These are phyloP conservation scores for Rhizoctonia solani DNA, from an alignment of 1,284 basidiomycete species.

Conservation along the genomic window DNA sequence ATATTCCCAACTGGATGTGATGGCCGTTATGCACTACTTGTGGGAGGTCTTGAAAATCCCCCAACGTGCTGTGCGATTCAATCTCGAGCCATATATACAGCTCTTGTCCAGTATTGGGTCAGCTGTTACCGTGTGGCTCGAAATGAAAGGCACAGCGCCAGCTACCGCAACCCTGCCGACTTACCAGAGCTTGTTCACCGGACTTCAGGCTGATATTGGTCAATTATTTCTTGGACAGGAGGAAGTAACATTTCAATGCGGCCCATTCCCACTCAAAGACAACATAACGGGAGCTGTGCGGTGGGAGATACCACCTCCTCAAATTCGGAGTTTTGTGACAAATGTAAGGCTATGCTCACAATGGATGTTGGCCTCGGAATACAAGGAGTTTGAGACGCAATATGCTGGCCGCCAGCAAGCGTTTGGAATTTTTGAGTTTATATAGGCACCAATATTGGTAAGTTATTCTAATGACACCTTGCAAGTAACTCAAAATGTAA, in stretches of 20 bases:
- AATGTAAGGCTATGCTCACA: too few species aligned
- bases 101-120: not conserved
- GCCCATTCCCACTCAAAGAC: not conserved
- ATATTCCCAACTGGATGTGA: not conserved
- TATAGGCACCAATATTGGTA: too few species aligned
- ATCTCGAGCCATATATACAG: not conserved
- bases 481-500: too few species aligned
- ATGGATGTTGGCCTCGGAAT: too few species aligned
- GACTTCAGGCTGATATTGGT: not conserved
- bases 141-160: not conserved
- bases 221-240: not conserved
- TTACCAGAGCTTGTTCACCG: not conserved
- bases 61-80: not conserved
- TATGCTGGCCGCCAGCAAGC: too few species aligned
- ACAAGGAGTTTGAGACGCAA: too few species aligned
- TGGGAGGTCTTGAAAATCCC: not conserved
- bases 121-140: not conserved
- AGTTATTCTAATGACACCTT: too few species aligned
- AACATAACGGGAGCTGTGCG: not conserved
- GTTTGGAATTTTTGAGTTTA: too few species aligned
- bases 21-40: not conserved
- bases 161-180: not conserved
- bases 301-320: not conserved
- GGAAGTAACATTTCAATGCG: not conserved
- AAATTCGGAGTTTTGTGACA: too few species aligned